Base-by-base conservation (phyloP, 75 land plant species). In the Pinus tabuliformis region DNA sequence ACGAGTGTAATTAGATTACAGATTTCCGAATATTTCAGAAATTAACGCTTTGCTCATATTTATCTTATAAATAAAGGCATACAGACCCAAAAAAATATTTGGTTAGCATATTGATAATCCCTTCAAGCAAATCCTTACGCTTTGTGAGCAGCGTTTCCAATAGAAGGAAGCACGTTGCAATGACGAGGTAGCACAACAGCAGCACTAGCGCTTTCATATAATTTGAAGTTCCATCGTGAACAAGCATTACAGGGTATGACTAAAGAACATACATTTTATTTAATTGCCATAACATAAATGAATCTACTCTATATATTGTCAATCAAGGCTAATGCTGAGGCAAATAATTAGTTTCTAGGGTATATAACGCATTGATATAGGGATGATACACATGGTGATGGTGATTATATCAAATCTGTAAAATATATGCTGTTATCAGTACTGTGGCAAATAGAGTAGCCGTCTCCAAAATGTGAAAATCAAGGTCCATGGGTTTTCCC, bases 181-280 rank as follows among this genome's bases (percentile, higher is more conserved):
- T 88, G 12, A 79, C 79, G 58, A 91, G 20, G 82, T 91, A 91
- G 81, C 81, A 80, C 5, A 91, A 86, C n/a, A 91, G 78, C 21
- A 89, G 89, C 80, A 89, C 77, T 49, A 86, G 9, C 24, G 91
- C 93, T 62, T 91, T 91, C 83, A 91, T 54, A 73, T 91, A 91
- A 64, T 91, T 90, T 45, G 93, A 91, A 39, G 83, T 82, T 26
- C 93, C 93, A 77, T 91, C 91, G 89, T 91, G 93, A 39, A 83
- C 65, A 37, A 61, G 24, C 71, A 9, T 9, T 57, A 56, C 30
- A 78, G 28, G 16, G 36, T 22, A 30, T 45, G 1, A 45, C 1
- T 45, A 45, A 45, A 33, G 3, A 28, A 9, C 3, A 64, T 6
- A 64, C 37, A 0, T 12, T 3, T 33, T 13, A 3, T 16, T 28